These are phyloP conservation scores for Erythrophleum ivorense DNA, from an alignment of 331 rosid genomes.

Conservation along the genomic window DNA sequence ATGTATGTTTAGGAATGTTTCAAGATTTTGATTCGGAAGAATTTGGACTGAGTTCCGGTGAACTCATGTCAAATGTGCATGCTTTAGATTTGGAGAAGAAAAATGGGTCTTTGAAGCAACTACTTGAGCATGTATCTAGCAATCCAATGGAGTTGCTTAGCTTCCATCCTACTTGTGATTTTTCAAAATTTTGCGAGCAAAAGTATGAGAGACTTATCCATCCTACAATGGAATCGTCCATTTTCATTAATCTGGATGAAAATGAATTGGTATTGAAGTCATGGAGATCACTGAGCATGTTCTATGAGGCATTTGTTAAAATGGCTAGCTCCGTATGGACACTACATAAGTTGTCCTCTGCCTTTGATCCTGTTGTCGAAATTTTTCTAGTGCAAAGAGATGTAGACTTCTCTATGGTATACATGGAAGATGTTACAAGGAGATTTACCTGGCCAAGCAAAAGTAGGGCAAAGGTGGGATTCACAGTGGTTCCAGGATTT, in stretches of 20 bases:
- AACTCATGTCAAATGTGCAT: slow-evolving; percentile 44
- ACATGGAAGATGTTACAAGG: slow-evolving; percentile 90
- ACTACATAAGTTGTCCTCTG: slow-evolving; percentile 76
- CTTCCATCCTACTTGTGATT: slow-evolving; percentile 60
- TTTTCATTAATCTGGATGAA: slow-evolving; percentile 70
- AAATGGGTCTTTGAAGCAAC: slow-evolving; percentile 59
- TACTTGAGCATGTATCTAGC: slow-evolving; percentile 90
- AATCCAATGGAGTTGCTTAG: slow-evolving; percentile 86
- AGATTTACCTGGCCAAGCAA: slow-evolving; percentile 58
- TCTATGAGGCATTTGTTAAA: slow-evolving; percentile 85
- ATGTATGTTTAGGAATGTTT: slow-evolving; percentile 89
- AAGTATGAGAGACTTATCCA: slow-evolving; percentile 86
- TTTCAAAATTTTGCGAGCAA: slow-evolving; percentile 79
- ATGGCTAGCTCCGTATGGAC: slow-evolving; percentile 96
- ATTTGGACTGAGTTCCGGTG: slow-evolving; percentile 56
- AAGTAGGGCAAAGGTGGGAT: slow-evolving; percentile 75
- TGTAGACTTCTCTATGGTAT: slow-evolving; percentile 79
- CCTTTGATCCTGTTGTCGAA: slow-evolving; percentile 78
- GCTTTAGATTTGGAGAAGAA: slow-evolving; percentile 43
- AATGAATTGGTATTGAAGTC: slow-evolving; percentile 73
- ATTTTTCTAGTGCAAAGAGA: slow-evolving; percentile 87
- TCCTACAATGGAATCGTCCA: slow-evolving; percentile 88
- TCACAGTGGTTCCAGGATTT: slow-evolving; percentile 94
- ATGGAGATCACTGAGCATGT: slow-evolving; percentile 87
- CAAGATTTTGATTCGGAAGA: slow-evolving; percentile 58